Conservation (phyloP, 306 rosid species). For the Vicia sativa region DNA sequence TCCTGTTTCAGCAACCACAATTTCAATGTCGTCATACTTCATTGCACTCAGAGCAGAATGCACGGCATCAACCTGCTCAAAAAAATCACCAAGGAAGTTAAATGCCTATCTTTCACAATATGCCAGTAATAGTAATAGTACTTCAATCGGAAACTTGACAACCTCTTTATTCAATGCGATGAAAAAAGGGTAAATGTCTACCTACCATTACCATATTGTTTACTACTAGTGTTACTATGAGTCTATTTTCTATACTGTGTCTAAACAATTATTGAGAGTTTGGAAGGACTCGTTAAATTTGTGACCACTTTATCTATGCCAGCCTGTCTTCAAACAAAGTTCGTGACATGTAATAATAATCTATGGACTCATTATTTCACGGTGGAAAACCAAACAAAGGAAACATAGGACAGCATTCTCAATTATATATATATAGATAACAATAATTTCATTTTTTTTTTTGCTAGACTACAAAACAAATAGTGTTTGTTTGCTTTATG, state of each 20-base stretch:
- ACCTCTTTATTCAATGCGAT: conserved; percentile 26
- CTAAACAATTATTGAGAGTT: conserved; percentile 39
- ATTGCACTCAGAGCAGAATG: conserved; percentile 68
- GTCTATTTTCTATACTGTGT: conserved; percentile 30
- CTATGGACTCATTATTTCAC: conserved; percentile 9
- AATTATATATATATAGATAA: conserved; percentile 1
- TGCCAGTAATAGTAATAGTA: neutral
- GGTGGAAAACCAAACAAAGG: neutral
- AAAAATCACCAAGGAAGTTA: conserved; percentile 5
- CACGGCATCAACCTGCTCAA: conserved; percentile 79
- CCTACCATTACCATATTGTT: neutral
- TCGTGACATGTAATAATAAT: neutral
- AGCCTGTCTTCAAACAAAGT: conserved; percentile 53
- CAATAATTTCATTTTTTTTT: neutral
- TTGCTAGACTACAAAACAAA: conserved; percentile 14
- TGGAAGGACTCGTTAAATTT: conserved; percentile 35
- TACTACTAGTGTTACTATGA: conserved; percentile 1
- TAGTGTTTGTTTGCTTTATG: neutral
- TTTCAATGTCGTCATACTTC: conserved; percentile 67
- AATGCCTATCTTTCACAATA: no score
- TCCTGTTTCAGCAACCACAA: conserved; percentile 91
- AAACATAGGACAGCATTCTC: neutral
- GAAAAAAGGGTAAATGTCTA: conserved; percentile 3
- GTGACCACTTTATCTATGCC: conserved; percentile 44
- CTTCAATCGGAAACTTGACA: neutral